phyloP scores from a whole-genome alignment of 148 eudicot species.

The Gaultheria prostrata region DNA sequence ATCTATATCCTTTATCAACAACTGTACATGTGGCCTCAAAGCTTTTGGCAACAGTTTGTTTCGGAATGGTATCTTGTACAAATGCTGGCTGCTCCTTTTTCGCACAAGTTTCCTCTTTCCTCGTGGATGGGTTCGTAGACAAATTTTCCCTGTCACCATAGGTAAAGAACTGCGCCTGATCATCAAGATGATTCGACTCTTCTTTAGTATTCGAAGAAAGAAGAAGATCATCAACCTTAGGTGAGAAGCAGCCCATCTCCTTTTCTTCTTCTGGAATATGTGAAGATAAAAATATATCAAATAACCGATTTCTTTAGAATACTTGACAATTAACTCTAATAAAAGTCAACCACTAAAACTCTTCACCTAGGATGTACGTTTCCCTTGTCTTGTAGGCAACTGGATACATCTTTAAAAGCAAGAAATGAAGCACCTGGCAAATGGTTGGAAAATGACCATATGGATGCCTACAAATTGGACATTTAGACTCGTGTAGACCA shows the following conservation, averaged over 20 bases:
- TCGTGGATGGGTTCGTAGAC: slow-evolving; percentile 15
- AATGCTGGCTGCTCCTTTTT: slow-evolving; percentile 15
- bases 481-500: slow-evolving; percentile 43
- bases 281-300: slow-evolving; percentile 19
- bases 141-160: slow-evolving; percentile 11
- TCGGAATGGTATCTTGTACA: slow-evolving; percentile 9
- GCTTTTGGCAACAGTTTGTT: too few relatives aligned
- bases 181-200: slow-evolving; percentile 21
- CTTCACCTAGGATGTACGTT: slow-evolving; percentile 60
- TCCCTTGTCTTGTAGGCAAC: slow-evolving; percentile 60
- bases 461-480: slow-evolving; percentile 71
- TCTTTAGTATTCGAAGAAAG: slow-evolving; percentile 19
- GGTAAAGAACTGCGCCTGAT: slow-evolving; percentile 19
- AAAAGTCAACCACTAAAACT: slow-evolving; percentile 9
- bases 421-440: slow-evolving; percentile 63
- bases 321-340: not conserved
- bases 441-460: slow-evolving; percentile 74
- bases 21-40: too few relatives aligned
- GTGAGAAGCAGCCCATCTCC: slow-evolving; percentile 41
- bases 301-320: not conserved
- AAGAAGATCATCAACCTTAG: slow-evolving; percentile 38
- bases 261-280: slow-evolving; percentile 53
- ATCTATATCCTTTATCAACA: too few relatives aligned
- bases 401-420: slow-evolving; percentile 73
- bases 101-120: slow-evolving; percentile 12